phyloP scores from a whole-genome alignment of 2,329 filamentous ascomycete genomes.

The Lasiodiplodia gonubiensis region DNA sequence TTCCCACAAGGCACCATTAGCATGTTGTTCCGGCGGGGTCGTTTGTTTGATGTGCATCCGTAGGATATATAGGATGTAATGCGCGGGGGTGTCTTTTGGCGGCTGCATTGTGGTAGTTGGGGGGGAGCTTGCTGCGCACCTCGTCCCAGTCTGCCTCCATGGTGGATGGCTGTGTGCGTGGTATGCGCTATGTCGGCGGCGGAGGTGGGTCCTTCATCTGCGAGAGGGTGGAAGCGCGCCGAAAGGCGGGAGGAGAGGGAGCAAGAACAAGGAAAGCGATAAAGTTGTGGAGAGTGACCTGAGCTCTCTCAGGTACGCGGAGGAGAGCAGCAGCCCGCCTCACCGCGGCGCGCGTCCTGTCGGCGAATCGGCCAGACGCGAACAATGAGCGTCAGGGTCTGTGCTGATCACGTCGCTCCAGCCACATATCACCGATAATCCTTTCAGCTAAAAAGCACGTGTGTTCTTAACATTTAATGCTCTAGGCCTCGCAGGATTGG shows the following conservation, averaged over 20 bases:
- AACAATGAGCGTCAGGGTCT: background rate
- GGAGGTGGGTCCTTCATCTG: constrained; percentile 26
- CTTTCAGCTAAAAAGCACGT: background rate
- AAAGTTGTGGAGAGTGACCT: constrained; percentile 6
- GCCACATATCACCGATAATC: background rate
- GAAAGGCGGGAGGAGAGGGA: background rate
- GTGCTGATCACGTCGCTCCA: background rate
- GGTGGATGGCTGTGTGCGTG: constrained; percentile 26
- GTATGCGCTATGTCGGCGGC: constrained; percentile 14
- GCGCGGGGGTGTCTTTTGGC: background rate
- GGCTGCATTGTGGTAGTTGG: background rate
- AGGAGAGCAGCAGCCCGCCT: background rate
- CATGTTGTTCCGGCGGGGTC: background rate
- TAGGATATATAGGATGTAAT: background rate
- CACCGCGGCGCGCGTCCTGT: background rate
- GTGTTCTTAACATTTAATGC: background rate
- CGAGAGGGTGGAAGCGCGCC: background rate
- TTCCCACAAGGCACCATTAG: constrained; percentile 3
- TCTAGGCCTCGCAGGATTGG: no score
- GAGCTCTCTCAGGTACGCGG: background rate
- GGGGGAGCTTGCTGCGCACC: constrained; percentile 39
- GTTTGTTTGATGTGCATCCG: no score
- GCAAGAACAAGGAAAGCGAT: background rate
- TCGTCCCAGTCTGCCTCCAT: constrained; percentile 63
- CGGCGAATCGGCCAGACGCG: background rate